phyloP scores from a whole-genome alignment of 2,329 filamentous ascomycete genomes.

The Microthyrium microscopicum region DNA sequence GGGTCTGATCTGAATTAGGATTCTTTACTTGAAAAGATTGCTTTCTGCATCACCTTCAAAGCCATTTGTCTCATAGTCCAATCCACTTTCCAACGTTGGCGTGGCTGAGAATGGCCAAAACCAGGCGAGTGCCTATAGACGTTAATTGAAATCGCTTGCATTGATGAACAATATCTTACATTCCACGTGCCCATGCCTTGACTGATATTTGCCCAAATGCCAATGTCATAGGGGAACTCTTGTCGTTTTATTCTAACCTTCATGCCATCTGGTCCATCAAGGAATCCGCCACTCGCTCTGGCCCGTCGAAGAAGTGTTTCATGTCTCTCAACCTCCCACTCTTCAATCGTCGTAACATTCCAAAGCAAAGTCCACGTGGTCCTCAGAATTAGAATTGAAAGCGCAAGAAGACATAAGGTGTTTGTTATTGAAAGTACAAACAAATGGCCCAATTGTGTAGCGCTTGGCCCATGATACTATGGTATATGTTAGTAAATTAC shows the following conservation, averaged over 20 bases:
- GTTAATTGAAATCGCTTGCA: neutral
- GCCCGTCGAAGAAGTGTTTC: conserved; percentile 28
- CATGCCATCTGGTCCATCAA: conserved; percentile 38
- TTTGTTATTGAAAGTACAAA: conserved; percentile 43
- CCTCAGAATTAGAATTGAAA: conserved; percentile 48
- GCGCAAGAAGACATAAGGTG: conserved; percentile 41
- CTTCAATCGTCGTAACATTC: conserved; percentile 69
- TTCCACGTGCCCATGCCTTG: conserved; percentile 61
- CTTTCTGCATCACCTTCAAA: conserved; percentile 41
- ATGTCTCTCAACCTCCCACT: conserved; percentile 45
- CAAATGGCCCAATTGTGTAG: conserved; percentile 42
- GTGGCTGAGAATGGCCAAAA: conserved; percentile 47
- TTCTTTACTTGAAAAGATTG: conserved; percentile 17
- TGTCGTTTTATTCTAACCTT: conserved; percentile 41
- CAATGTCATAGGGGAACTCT: conserved; percentile 71
- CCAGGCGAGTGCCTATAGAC: conserved; percentile 44
- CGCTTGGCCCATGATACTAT: conserved; percentile 53
- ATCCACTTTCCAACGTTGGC: conserved; percentile 33
- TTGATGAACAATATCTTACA: conserved; percentile 9
- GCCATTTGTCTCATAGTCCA: conserved; percentile 55
- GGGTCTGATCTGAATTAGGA: conserved; percentile 18
- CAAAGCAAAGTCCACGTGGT: conserved; percentile 44
- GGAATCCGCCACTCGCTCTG: conserved; percentile 36
- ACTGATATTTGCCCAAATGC: conserved; percentile 54
- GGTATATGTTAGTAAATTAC: conserved; percentile 7